A percentile compares a stretch with the other conserved stretches of the same genome.
phyloP scores from a whole-genome alignment of 345 rosid genomes.

The Gossypium sturtianum region DNA sequence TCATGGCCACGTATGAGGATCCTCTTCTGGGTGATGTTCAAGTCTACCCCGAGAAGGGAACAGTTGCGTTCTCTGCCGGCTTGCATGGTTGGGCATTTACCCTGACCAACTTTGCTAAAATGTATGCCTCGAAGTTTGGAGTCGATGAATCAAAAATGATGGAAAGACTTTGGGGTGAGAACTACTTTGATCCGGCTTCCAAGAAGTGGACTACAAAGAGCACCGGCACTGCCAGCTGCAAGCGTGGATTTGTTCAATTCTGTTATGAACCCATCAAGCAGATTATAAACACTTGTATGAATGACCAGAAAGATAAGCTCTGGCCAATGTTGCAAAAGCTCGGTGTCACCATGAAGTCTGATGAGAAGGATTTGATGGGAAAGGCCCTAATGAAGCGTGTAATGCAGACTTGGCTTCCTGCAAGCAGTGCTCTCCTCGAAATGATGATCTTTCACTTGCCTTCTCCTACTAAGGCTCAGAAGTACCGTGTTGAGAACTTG shows the following conservation, averaged over 20 bases:
- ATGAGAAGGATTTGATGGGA: conserved; percentile 65
- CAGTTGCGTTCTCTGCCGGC: conserved; percentile 83
- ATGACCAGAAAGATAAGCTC: conserved; percentile 58
- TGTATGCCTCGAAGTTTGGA: conserved; percentile 58
- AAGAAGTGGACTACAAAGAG: conserved; percentile 71
- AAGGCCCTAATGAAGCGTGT: conserved; percentile 78
- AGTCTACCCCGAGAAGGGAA: conserved; percentile 76
- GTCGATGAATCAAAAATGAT: conserved; percentile 72
- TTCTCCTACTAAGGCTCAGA: conserved; percentile 45
- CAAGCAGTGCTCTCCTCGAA: conserved; percentile 48
- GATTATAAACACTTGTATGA: conserved; percentile 48
- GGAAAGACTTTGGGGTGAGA: conserved; percentile 85
- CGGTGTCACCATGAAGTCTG: conserved; percentile 49
- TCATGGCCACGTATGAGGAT: conserved; percentile 77
- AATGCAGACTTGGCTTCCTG: conserved; percentile 66
- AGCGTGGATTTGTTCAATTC: conserved; percentile 75
- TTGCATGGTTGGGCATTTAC: conserved; percentile 83
- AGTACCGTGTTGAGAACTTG: conserved; percentile 68
- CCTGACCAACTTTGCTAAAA: conserved; percentile 45
- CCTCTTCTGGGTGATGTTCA: conserved; percentile 69
- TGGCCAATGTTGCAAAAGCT: conserved; percentile 74
- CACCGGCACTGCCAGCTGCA: conserved; percentile 56
- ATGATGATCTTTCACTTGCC: conserved; percentile 66
- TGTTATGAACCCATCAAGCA: conserved; percentile 76
- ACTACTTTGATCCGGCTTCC: conserved; percentile 65